These are phyloP conservation scores for Alternaria gaisen DNA, from an alignment of 2,329 filamentous ascomycete species.

Conservation along the genomic window DNA sequence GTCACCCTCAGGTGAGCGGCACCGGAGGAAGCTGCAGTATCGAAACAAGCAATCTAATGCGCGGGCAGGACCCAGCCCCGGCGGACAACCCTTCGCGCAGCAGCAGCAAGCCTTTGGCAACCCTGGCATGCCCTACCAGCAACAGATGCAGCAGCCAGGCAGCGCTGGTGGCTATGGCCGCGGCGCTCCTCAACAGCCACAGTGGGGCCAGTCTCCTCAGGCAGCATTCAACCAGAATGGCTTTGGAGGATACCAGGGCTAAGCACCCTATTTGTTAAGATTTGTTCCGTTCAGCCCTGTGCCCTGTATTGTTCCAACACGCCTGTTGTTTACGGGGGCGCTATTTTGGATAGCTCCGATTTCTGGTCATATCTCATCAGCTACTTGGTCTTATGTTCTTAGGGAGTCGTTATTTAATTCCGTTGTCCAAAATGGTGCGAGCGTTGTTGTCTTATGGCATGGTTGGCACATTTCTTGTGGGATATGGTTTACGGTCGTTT, in stretches of 20 bases:
- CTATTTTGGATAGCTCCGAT: slow-evolving; percentile 50
- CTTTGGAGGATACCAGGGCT: slow-evolving; percentile 69
- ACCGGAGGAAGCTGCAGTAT: slow-evolving; percentile 47
- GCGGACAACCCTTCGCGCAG: slow-evolving; percentile 69
- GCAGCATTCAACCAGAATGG: slow-evolving; percentile 62
- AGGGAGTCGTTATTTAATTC: slow-evolving; percentile 37
- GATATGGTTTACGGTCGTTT: slow-evolving; percentile 33
- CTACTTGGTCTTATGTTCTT: slow-evolving; percentile 45
- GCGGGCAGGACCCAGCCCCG: slow-evolving; percentile 63
- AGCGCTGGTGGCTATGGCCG: slow-evolving; percentile 88
- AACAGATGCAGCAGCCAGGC: slow-evolving; percentile 58
- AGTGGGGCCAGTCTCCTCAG: slow-evolving; percentile 62
- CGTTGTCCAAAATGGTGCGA: slow-evolving; percentile 38
- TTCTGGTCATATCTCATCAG: slow-evolving; percentile 41
- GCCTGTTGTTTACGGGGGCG: slow-evolving; percentile 47
- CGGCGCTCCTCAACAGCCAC: slow-evolving; percentile 66
- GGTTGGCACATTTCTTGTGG: slow-evolving; percentile 38
- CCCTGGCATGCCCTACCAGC: slow-evolving; percentile 61
- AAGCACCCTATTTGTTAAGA: slow-evolving; percentile 39
- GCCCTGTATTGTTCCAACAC: slow-evolving; percentile 43
- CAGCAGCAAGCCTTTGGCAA: slow-evolving; percentile 68
- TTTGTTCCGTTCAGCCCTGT: slow-evolving; percentile 41
- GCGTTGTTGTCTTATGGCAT: slow-evolving; percentile 30
- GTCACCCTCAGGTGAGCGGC: slow-evolving; percentile 65
- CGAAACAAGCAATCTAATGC: slow-evolving; percentile 51